A percentile compares a stretch with the other conserved stretches of the same genome.
These are phyloP conservation scores for Carex scoparia DNA, from an alignment of 176 grass and related monocot species.

Conservation along the genomic window DNA sequence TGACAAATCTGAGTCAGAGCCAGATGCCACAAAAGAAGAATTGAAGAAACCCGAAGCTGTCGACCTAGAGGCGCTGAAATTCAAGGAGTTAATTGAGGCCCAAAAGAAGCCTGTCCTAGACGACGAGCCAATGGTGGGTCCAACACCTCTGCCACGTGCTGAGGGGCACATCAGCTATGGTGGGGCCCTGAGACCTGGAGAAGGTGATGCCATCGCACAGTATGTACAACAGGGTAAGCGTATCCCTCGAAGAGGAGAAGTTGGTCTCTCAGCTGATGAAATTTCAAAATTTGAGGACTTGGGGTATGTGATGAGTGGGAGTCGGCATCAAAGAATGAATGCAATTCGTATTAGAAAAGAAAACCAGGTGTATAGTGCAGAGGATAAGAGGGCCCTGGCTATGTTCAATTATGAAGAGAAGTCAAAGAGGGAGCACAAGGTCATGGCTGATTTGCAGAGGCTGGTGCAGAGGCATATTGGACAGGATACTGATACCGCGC, in stretches of 20 bases:
- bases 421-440: conserved; percentile 78
- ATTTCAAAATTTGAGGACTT: conserved; percentile 86
- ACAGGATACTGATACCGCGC: conserved; percentile 51
- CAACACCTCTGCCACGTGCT: conserved; percentile 62
- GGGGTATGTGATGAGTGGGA: conserved; percentile 97
- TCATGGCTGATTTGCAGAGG: conserved; percentile 97
- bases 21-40: conserved; percentile 34
- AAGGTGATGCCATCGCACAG: conserved; percentile 98
- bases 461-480: conserved; percentile 93
- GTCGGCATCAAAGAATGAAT: conserved; percentile 98
- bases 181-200: conserved; percentile 90
- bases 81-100: conserved; percentile 80
- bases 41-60: conserved; percentile 34
- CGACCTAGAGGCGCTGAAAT: conserved; percentile 77
- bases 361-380: conserved; percentile 96
- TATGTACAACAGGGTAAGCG: conserved; percentile 97
- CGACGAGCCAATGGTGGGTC: conserved; percentile 69
- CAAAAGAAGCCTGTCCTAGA: conserved; percentile 85
- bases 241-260: conserved; percentile 96
- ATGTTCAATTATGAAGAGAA: conserved; percentile 99
- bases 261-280: conserved; percentile 87
- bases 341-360: conserved; percentile 97
- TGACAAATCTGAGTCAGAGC: conserved; percentile 20
- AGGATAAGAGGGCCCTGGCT: conserved; percentile 90
- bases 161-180: conserved; percentile 95